phyloP scores from a whole-genome alignment of 257 asterid genomes.

The Penstemon davidsonii region DNA sequence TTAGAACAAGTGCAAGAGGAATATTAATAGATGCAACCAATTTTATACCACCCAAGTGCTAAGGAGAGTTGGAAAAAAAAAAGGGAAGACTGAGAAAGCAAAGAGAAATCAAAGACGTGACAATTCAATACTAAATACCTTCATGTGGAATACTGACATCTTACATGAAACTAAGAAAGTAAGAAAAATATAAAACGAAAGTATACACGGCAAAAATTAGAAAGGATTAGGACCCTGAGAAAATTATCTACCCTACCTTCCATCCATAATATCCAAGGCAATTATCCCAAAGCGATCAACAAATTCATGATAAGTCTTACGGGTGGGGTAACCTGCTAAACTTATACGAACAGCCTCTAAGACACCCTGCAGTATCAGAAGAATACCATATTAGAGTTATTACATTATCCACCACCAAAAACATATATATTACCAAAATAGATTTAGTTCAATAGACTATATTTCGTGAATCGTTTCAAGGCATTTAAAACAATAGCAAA shows the following conservation, averaged over 20 bases:
- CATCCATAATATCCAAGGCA: conserved; percentile 72
- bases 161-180: conserved; percentile 2
- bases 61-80: neutral
- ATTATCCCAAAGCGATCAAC: conserved; percentile 91
- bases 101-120: conserved; percentile 14
- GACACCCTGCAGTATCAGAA: conserved; percentile 75
- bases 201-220: conserved; percentile 4
- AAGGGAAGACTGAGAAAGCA: neutral
- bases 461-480: conserved; percentile 6
- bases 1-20: conserved; percentile 17
- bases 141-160: conserved; percentile 8
- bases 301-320: conserved; percentile 93
- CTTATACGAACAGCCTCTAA: conserved; percentile 98
- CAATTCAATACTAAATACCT: conserved; percentile 13
- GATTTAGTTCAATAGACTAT: neutral
- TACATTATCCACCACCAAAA: neutral
- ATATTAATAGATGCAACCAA: conserved; percentile 7
- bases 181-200: neutral
- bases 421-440: neutral
- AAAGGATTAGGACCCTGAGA: conserved; percentile 17
- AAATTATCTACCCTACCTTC: conserved; percentile 55
- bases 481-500: conserved; percentile 13
- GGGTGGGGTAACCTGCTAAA: conserved; percentile 98
- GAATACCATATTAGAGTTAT: conserved; percentile 20
- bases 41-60: conserved; percentile 1